These are phyloP conservation scores for Skeletonema costatum DNA, from an alignment of 108 stramenopile species.

Conservation along the genomic window DNA sequence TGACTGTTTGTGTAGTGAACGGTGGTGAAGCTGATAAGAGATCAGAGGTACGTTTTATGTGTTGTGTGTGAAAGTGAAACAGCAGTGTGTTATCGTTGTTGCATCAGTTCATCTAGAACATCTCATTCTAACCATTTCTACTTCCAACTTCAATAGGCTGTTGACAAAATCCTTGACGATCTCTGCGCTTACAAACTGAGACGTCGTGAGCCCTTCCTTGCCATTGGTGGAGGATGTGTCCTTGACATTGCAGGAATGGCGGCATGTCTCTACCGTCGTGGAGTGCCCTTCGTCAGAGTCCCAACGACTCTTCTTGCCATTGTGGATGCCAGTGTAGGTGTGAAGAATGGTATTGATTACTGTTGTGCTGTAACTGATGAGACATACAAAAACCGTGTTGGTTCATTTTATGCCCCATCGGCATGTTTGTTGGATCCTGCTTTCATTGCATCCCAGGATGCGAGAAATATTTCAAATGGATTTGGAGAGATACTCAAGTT, in stretches of 20 bases:
- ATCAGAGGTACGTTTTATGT: slow-evolving; percentile 53
- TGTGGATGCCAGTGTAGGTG: slow-evolving; percentile 97
- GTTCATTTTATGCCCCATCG: slow-evolving; percentile 93
- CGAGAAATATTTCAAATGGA: slow-evolving; percentile 89
- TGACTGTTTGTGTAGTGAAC: slow-evolving; percentile 60
- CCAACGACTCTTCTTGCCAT: slow-evolving; percentile 95
- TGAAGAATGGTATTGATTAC: slow-evolving; percentile 96
- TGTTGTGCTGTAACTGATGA: slow-evolving; percentile 80
- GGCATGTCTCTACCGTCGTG: slow-evolving; percentile 93
- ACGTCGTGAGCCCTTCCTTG: slow-evolving; percentile 93
- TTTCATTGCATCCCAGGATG: slow-evolving; percentile 89
- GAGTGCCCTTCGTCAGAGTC: slow-evolving; percentile 89
- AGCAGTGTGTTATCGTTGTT: neutral
- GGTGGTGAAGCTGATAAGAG: slow-evolving; percentile 89
- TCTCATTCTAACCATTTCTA: neutral
- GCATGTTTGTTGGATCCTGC: slow-evolving; percentile 85
- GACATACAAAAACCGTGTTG: slow-evolving; percentile 96
- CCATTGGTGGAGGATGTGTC: slow-evolving; percentile 94
- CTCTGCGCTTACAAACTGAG: slow-evolving; percentile 86
- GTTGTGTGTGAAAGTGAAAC: neutral
- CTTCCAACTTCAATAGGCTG: slow-evolving; percentile 50
- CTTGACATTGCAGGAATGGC: slow-evolving; percentile 96
- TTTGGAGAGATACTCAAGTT: slow-evolving; percentile 97
- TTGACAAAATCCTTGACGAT: slow-evolving; percentile 79
- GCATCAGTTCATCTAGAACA: neutral